A percentile compares a stretch with the other conserved stretches of the same genome.
Conservation (phyloP, 192 early-diverging fungal genomes). For the Geranomyces michiganensis region DNA sequence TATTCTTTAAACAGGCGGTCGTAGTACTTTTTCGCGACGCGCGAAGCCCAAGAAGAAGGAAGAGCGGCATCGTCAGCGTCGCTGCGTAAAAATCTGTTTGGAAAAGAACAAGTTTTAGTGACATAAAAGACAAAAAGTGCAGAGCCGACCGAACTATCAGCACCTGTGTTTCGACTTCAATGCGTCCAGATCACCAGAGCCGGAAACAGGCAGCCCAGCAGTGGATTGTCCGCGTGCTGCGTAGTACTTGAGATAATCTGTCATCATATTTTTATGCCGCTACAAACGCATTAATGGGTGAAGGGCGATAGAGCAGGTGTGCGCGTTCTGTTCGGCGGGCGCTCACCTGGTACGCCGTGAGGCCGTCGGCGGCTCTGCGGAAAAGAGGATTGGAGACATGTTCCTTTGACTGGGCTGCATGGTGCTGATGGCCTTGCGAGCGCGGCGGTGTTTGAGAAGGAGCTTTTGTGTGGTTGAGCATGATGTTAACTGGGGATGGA, state of each 20-base stretch:
- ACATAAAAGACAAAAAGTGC: background rate
- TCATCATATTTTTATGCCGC: constrained; percentile 63
- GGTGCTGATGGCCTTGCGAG: no score
- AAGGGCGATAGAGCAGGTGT: background rate
- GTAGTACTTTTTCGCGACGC: constrained; percentile 84
- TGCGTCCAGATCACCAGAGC: constrained; percentile 63
- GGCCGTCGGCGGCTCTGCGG: constrained; percentile 13
- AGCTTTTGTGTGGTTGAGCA: no score
- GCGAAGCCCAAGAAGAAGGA: constrained; percentile 65
- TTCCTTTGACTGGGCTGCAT: no score
- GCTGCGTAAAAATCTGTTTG: constrained; percentile 62
- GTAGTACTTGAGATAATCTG: constrained; percentile 58
- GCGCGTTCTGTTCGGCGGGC: no score
- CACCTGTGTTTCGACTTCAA: constrained; percentile 73
- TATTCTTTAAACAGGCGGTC: constrained; percentile 87
- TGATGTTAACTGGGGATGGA: no score
- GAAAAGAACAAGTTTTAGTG: background rate
- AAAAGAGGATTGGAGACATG: background rate
- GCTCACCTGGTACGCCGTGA: constrained; percentile 31
- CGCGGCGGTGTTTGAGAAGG: no score
- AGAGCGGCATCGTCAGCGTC: constrained; percentile 42
- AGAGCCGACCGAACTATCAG: background rate
- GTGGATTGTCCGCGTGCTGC: background rate
- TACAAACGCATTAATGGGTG: background rate
- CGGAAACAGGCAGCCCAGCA: background rate